These are phyloP conservation scores for Monotropa hypopitys DNA, from an alignment of 179 eudicot genomes.

Conservation along the genomic window DNA sequence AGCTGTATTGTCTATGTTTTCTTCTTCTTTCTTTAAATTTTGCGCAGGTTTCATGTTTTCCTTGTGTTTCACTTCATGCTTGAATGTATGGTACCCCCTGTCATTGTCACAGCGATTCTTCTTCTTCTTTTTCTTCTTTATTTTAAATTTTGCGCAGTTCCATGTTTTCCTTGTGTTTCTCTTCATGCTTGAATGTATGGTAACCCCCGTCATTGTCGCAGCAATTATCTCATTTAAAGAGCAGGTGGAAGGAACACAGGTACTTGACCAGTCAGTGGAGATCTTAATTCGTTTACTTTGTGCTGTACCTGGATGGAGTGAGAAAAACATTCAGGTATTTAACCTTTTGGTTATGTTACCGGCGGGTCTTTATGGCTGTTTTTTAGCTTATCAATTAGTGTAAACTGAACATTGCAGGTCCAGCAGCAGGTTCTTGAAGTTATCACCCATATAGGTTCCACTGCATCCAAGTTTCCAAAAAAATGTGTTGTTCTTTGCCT, in stretches of 20 bases:
- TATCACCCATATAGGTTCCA: slow-evolving; percentile 61
- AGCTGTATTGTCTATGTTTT: neutral
- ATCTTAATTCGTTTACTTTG: slow-evolving; percentile 78
- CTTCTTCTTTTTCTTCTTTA: neutral
- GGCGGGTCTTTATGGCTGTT: neutral
- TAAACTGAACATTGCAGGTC: slow-evolving; percentile 45
- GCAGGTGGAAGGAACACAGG: slow-evolving; percentile 72
- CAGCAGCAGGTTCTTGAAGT: slow-evolving; percentile 96
- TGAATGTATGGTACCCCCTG: neutral
- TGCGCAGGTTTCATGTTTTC: neutral
- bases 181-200: neutral
- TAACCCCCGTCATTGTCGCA: slow-evolving; percentile 21
- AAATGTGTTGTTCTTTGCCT: slow-evolving; percentile 97
- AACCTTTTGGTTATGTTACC: neutral
- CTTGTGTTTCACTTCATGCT: neutral
- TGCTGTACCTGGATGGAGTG: slow-evolving; percentile 97
- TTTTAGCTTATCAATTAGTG: neutral
- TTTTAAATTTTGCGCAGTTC: neutral
- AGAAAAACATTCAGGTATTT: slow-evolving; percentile 94
- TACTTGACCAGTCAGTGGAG: slow-evolving; percentile 71
- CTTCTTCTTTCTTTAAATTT: neutral
- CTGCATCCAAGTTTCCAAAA: slow-evolving; percentile 76
- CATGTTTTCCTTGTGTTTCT: neutral
- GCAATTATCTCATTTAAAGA: slow-evolving; percentile 78
- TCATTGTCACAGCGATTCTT: slow-evolving; percentile 51